Base-by-base conservation (phyloP, 495 filamentous ascomycete species). In the Tetracladium marchalianum region DNA sequence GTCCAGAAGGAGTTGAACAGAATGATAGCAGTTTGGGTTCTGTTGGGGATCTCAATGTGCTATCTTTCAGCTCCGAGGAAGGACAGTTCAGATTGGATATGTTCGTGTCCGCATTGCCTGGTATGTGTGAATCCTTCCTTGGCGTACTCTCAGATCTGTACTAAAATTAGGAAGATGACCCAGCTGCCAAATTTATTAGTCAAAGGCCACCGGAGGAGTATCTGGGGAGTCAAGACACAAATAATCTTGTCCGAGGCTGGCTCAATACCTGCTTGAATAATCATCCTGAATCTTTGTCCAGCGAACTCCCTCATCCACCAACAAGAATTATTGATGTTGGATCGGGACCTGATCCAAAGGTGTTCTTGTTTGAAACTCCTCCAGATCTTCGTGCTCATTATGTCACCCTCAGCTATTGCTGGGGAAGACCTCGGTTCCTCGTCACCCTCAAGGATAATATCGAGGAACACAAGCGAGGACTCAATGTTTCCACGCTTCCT, bases 321-420 rank as follows among this genome's bases (percentile, higher is more conserved):
- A 51, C 48, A 31, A 15, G 48, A 22, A 41, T 51, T 18, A 40
- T 51, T 41, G 48, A 51, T 33, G 43, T 51, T n/a, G 48, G 48
- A 12, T 11, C 11, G 9, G 27, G 32, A 19, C 15, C n/a, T 32
- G 40, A 31, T 10, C 4, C 9, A 7, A 17, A 17, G 2, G 40
- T 35, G 3, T 31, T 19, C n/a, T 32, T 50, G 2, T 44, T 31
- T 22, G 15, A 44, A 12, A 38, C 46, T 17, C 12, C 31, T 11
- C 3, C 22, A 13, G 18, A 5, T 2, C 31, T 22, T 38, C n/a
- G 49, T 38, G 54, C 44, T 33, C n/a, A 37, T 6, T 50, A 50
- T 41, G 31, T 45, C 10, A 24, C 47, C 1, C 18, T 50, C 3
- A 44, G 41, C 34, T 50, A 50, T 17, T 44, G 40, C 34, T 50